These are phyloP conservation scores for Coleophoma eucalyptorum DNA, from an alignment of 2,329 filamentous ascomycete genomes.

Conservation along the genomic window DNA sequence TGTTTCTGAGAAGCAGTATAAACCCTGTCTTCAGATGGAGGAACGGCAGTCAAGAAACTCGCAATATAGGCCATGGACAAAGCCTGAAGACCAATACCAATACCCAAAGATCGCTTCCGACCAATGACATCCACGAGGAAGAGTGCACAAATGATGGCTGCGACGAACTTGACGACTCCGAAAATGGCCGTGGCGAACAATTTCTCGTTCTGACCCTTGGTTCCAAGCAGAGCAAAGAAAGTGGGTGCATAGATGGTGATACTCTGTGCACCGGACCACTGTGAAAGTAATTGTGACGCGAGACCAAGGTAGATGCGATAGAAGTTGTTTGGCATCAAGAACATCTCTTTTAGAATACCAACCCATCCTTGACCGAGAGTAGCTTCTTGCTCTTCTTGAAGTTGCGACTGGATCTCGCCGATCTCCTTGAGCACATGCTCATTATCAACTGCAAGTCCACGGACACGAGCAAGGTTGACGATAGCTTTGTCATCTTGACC, in stretches of 20 bases:
- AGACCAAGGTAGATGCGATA: conserved; percentile 69
- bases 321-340: conserved; percentile 63
- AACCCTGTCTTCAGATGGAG: conserved; percentile 45
- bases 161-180: conserved; percentile 68
- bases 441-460: conserved; percentile 54
- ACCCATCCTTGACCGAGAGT: conserved; percentile 61
- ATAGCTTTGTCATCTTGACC: conserved; percentile 56
- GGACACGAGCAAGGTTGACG: conserved; percentile 51
- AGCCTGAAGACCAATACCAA: conserved; percentile 57
- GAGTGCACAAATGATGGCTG: conserved; percentile 65
- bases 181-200: conserved; percentile 74
- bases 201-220: conserved; percentile 62
- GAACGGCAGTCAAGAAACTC: conserved; percentile 57
- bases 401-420: conserved; percentile 57
- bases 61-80: conserved; percentile 62
- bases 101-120: conserved; percentile 62
- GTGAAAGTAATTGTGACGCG: conserved; percentile 66
- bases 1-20: conserved; percentile 42
- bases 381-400: conserved; percentile 69
- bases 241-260: conserved; percentile 77
- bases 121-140: conserved; percentile 79
- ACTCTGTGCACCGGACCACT: conserved; percentile 69
- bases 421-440: conserved; percentile 61
- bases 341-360: conserved; percentile 65
- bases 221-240: conserved; percentile 69